A percentile compares a stretch with the other conserved stretches of the same genome.
These are phyloP conservation scores for Coniferiporia weirii DNA, from an alignment of 1,284 basidiomycete genomes.

Conservation along the genomic window DNA sequence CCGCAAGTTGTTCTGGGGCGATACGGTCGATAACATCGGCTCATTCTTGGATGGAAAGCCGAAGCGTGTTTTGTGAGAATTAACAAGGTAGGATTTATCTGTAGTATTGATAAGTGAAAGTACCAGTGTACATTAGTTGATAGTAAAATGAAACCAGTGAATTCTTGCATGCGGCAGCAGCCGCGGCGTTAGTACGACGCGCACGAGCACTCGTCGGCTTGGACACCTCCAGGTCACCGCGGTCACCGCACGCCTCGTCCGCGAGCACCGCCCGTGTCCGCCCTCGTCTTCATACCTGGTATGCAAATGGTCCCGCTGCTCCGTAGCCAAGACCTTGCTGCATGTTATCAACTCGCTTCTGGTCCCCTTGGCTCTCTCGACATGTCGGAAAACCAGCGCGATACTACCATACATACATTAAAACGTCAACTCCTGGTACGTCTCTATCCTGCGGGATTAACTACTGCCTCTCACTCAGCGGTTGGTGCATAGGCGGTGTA, in stretches of 20 bases:
- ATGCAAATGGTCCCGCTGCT: constrained; percentile 7
- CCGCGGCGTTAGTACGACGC: neutral
- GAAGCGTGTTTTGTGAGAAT: constrained; percentile 16
- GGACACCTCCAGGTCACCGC: neutral
- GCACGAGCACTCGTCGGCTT: neutral
- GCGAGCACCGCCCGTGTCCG: neutral
- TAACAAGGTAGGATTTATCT: neutral
- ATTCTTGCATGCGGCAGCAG: neutral
- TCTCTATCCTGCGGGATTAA: neutral
- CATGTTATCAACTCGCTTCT: constrained; percentile 17
- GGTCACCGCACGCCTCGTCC: neutral
- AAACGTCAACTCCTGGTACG: constrained; percentile 16
- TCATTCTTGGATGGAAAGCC: constrained; percentile 40
- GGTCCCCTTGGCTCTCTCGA: constrained; percentile 3
- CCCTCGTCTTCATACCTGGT: neutral
- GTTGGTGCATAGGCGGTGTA: constrained; percentile 4
- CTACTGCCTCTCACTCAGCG: neutral
- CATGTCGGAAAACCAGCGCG: neutral
- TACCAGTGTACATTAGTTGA: neutral
- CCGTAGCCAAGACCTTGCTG: constrained; percentile 12
- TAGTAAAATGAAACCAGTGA: neutral
- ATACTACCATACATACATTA: constrained; percentile 17
- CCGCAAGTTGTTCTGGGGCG: constrained; percentile 25
- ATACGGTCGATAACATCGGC: constrained; percentile 49
- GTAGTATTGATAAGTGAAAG: neutral